Conservation (phyloP, 2,329 filamentous ascomycete genomes). For the Penicillium sp. region DNA sequence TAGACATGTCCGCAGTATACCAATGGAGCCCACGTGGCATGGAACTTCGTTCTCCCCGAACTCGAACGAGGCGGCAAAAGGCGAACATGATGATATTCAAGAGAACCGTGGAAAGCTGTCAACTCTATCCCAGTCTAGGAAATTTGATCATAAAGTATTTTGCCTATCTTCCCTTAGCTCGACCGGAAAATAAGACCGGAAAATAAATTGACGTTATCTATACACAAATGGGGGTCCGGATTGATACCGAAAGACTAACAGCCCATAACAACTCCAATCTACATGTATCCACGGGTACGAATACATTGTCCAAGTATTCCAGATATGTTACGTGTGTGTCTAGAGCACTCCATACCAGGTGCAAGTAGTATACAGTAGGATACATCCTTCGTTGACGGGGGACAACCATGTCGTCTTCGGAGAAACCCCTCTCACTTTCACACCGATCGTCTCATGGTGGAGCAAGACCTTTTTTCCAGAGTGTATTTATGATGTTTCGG, state of each 20-base stretch:
- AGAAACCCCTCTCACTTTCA: not conserved
- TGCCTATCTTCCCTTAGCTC: not conserved
- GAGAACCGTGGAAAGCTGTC: slow-evolving; percentile 1
- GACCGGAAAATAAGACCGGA: not conserved
- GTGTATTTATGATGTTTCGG: not conserved
- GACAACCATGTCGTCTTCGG: not conserved
- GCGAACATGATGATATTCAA: not conserved
- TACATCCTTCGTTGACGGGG: not conserved
- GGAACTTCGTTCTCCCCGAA: not conserved
- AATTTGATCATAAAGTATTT: not conserved
- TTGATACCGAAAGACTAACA: not conserved
- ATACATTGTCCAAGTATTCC: no score
- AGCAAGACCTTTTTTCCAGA: not conserved
- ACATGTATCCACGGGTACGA: no score
- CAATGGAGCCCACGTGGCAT: slow-evolving; percentile 14
- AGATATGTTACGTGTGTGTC: no score
- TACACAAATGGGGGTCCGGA: not conserved
- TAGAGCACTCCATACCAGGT: no score
- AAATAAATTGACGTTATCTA: not conserved
- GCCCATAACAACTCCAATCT: not conserved
- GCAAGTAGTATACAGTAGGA: not conserved
- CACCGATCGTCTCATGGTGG: slow-evolving; percentile 8
- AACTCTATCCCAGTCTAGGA: slow-evolving; percentile 1
- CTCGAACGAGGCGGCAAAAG: not conserved
- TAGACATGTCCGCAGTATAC: not conserved